These are phyloP conservation scores for Insectozyma bohioensis DNA, from an alignment of 1,139 yeast genomes.

Conservation along the genomic window DNA sequence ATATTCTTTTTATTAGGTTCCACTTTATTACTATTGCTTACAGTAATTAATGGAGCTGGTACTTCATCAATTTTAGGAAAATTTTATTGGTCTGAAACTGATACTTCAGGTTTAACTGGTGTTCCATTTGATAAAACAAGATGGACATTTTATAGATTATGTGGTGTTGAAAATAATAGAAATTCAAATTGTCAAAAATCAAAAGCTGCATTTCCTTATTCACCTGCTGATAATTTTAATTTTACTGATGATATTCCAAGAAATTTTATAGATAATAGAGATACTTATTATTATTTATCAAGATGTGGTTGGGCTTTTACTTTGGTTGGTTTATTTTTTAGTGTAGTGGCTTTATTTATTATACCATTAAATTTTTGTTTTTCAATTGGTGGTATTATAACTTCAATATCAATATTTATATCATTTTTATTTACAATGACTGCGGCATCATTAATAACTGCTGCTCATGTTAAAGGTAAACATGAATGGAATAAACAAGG, in stretches of 20 bases:
- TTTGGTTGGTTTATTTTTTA: slow-evolving; percentile 57
- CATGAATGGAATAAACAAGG: slow-evolving; percentile 52
- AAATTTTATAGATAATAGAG: slow-evolving; percentile 43
- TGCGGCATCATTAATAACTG: slow-evolving; percentile 65
- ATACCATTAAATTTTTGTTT: slow-evolving; percentile 17
- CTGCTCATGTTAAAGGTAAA: slow-evolving; percentile 63
- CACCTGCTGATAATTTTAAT: slow-evolving; percentile 59
- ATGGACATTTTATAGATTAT: slow-evolving; percentile 73
- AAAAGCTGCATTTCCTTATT: slow-evolving; percentile 63
- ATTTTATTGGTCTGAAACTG: slow-evolving; percentile 73
- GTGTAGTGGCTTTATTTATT: slow-evolving; percentile 45
- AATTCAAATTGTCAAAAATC: slow-evolving; percentile 45
- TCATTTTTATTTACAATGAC: slow-evolving; percentile 54
- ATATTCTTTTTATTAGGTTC: slow-evolving; percentile 38
- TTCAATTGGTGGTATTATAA: slow-evolving; percentile 18
- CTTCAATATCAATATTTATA: slow-evolving; percentile 31
- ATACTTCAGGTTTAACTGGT: slow-evolving; percentile 55
- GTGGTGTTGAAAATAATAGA: slow-evolving; percentile 44
- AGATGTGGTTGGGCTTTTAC: slow-evolving; percentile 70
- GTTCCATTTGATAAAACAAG: slow-evolving; percentile 22
- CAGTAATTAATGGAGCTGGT: slow-evolving; percentile 63
- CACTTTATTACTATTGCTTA: slow-evolving; percentile 56
- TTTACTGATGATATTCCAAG: slow-evolving; percentile 45
- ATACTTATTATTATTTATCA: slow-evolving; percentile 59
- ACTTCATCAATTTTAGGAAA: slow-evolving; percentile 46